Evolutionary conservation across 768 basidiomycete species (phyloP).

Genomic region (Termitomyces sp.): DNA sequence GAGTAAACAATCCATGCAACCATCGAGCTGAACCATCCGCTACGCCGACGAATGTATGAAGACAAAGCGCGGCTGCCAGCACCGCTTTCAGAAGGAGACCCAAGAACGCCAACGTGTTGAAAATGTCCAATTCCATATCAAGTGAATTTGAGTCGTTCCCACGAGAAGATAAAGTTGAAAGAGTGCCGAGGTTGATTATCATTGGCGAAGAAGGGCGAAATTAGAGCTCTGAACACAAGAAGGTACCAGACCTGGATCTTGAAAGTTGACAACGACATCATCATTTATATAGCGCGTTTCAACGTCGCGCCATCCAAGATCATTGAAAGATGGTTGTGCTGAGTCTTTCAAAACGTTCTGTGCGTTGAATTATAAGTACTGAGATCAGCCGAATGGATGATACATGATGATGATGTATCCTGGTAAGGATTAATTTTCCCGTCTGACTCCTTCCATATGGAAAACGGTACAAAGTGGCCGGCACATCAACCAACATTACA

Average conservation of each 20-base stretch:
- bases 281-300: background rate
- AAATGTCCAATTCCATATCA: background rate
- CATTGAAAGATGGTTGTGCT: background rate
- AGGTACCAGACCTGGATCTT: background rate
- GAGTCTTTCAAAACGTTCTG: background rate
- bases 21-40: background rate
- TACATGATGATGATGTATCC: background rate
- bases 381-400: background rate
- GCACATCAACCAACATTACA: background rate
- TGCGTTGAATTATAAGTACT: background rate
- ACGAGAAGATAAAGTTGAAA: background rate
- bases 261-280: background rate
- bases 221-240: background rate
- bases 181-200: background rate
- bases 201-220: background rate
- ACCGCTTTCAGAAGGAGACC: background rate
- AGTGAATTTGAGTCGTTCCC: background rate
- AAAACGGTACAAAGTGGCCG: background rate
- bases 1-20: background rate
- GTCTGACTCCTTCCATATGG: background rate
- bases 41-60: background rate
- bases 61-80: background rate
- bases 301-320: background rate
- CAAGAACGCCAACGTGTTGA: background rate
- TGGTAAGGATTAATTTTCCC: too few relatives aligned